Conservation (phyloP, 176 grass and related monocot genomes). For the Saccharum spontaneum region DNA sequence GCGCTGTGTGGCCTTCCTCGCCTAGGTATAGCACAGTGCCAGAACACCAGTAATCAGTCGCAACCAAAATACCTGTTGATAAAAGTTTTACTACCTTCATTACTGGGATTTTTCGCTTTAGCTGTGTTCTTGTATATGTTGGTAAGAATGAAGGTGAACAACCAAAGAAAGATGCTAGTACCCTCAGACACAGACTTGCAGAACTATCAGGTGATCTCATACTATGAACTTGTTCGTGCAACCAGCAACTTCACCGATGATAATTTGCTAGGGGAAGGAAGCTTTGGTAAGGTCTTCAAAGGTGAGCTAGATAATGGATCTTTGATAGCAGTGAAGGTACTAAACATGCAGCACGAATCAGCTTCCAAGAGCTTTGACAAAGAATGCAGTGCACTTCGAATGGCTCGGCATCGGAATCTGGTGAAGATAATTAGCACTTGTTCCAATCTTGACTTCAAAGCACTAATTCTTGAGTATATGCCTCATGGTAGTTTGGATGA, state of each 20-base stretch:
- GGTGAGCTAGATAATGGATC: conserved; percentile 38
- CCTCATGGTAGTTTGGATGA: conserved; percentile 48
- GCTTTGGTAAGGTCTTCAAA: conserved; percentile 48
- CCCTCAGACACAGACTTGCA: not conserved
- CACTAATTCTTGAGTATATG: conserved; percentile 55
- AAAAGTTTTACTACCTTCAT: conserved; percentile 20
- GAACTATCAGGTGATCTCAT: conserved; percentile 34
- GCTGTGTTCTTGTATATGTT: conserved; percentile 19
- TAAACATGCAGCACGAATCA: conserved; percentile 24
- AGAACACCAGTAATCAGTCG: not conserved
- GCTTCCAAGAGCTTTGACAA: conserved; percentile 43
- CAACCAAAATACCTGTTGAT: not conserved
- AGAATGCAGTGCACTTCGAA: conserved; percentile 38
- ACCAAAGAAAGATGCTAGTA: conserved; percentile 10
- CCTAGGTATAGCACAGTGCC: conserved; percentile 31
- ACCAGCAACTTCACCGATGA: conserved; percentile 40
- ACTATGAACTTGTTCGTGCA: conserved; percentile 45
- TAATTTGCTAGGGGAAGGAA: conserved; percentile 43
- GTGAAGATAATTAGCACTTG: conserved; percentile 52
- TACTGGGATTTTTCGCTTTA: not conserved
- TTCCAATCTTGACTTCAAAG: conserved; percentile 46
- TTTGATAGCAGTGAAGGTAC: conserved; percentile 39
- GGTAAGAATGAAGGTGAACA: conserved; percentile 12
- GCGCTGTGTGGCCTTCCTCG: conserved; percentile 38
- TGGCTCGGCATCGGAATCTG: conserved; percentile 42